Evolutionary conservation across 2,329 filamentous ascomycete genomes (phyloP).

Genomic region (Diaporthe aspalathi): DNA sequence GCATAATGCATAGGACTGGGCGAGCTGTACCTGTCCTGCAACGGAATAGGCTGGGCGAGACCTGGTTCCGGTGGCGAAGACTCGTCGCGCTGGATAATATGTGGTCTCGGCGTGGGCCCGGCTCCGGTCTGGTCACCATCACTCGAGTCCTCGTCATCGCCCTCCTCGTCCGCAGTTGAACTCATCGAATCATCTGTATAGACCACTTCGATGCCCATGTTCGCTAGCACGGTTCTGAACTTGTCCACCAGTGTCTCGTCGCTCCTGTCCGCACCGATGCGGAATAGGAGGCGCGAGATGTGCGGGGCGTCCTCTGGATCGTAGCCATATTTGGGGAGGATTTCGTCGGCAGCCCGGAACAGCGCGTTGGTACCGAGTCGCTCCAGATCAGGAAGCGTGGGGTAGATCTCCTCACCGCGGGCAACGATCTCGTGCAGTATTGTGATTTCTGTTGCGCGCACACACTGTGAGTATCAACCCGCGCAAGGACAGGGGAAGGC

Average conservation of each 20-base stretch:
- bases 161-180: constrained; percentile 17
- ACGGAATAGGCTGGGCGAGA: constrained; percentile 26
- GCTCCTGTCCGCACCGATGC: constrained; percentile 75
- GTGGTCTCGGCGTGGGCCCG: constrained; percentile 23
- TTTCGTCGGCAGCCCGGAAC: constrained; percentile 82
- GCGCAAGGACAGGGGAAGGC: neutral
- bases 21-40: constrained; percentile 29
- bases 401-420: constrained; percentile 74
- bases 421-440: constrained; percentile 82
- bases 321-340: constrained; percentile 77
- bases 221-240: constrained; percentile 74
- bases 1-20: constrained; percentile 38
- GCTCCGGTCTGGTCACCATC: constrained; percentile 13
- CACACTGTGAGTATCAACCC: constrained; percentile 37
- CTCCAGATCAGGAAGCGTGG: constrained; percentile 67
- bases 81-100: constrained; percentile 9
- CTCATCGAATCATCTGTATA: constrained; percentile 53
- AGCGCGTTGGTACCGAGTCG: constrained; percentile 80
- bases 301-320: constrained; percentile 78
- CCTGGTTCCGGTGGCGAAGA: constrained; percentile 8
- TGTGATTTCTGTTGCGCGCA: constrained; percentile 72
- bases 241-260: constrained; percentile 72
- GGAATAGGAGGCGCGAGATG: constrained; percentile 82
- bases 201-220: constrained; percentile 79
- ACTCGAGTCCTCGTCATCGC: constrained; percentile 21